phyloP scores from a whole-genome alignment of 495 filamentous ascomycete species.

The Aspergillus sclerotioniger region DNA sequence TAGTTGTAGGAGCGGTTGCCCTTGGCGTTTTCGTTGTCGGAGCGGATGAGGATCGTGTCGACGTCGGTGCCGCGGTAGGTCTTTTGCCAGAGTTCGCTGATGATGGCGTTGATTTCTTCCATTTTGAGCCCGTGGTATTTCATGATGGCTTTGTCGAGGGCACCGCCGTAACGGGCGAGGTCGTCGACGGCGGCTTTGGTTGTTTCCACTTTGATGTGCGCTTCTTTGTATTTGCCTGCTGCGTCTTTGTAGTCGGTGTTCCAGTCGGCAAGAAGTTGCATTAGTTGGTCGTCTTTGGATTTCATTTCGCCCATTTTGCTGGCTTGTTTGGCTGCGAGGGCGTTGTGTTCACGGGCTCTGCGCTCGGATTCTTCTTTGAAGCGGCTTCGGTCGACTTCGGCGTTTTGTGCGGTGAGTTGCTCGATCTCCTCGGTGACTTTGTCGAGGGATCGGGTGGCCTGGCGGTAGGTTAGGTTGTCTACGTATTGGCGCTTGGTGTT shows the following conservation, averaged over 20 bases:
- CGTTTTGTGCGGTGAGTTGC: conserved; percentile 76
- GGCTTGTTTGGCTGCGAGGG: conserved; percentile 57
- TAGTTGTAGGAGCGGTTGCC: conserved; percentile 92
- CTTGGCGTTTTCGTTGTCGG: conserved; percentile 73
- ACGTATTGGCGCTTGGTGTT: conserved; percentile 76
- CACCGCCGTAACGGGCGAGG: conserved; percentile 71
- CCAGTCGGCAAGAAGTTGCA: conserved; percentile 69
- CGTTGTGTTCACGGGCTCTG: conserved; percentile 60
- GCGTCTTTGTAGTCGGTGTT: conserved; percentile 84
- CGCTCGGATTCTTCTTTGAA: conserved; percentile 65
- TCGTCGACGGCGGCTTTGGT: conserved; percentile 93
- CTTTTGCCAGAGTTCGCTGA: conserved; percentile 91
- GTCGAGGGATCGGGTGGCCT: conserved; percentile 64
- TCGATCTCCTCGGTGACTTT: conserved; percentile 66
- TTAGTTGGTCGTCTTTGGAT: conserved; percentile 77
- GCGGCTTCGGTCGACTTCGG: conserved; percentile 73
- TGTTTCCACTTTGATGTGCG: conserved; percentile 86
- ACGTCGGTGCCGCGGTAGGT: conserved; percentile 98
- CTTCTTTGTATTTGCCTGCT: conserved; percentile 76
- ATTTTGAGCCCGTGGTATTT: conserved; percentile 93
- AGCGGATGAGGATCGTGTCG: conserved; percentile 92
- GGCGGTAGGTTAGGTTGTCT: conserved; percentile 84
- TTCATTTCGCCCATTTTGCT: conserved; percentile 70
- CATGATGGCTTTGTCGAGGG: conserved; percentile 95
- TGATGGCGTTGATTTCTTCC: conserved; percentile 95